A percentile compares a stretch with the other conserved stretches of the same genome.
These are phyloP conservation scores for Backusella macrospora DNA, from an alignment of 192 early-diverging fungal genomes.

Conservation along the genomic window DNA sequence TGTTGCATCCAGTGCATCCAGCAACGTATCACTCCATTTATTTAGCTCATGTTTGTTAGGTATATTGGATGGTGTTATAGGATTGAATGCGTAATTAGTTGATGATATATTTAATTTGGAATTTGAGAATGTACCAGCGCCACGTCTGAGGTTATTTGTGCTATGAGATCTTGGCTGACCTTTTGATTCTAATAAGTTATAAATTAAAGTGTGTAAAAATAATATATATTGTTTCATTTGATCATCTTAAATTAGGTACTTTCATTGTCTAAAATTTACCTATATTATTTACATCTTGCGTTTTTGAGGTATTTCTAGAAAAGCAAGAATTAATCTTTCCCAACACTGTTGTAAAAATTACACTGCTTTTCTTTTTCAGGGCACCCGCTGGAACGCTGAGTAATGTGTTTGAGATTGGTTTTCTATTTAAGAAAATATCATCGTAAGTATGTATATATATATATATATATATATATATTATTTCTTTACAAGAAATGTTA, in stretches of 20 bases:
- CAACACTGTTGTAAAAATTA: background rate
- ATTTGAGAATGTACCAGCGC: background rate
- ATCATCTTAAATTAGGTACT: background rate
- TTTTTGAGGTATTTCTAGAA: background rate
- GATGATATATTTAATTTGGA: background rate
- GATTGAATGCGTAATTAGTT: background rate
- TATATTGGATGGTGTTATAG: background rate
- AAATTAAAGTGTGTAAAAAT: background rate
- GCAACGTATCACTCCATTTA: background rate
- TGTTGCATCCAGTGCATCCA: constrained; percentile 14
- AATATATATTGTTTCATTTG: background rate
- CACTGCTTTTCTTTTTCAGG: constrained; percentile 8
- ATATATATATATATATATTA: background rate
- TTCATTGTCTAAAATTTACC: background rate
- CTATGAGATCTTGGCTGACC: background rate
- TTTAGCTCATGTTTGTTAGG: background rate
- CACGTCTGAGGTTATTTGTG: background rate
- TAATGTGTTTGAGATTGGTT: background rate
- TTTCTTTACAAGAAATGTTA: background rate
- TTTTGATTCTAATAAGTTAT: background rate
- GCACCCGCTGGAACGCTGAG: background rate
- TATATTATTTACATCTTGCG: background rate
- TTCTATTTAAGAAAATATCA: background rate
- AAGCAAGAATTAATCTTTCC: background rate
- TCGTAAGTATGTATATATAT: background rate